Evolutionary conservation across 2,329 filamentous ascomycete genomes (phyloP), one percentile per base, ranked within the genome.

Genomic region (Lomentospora prolificans): DNA sequence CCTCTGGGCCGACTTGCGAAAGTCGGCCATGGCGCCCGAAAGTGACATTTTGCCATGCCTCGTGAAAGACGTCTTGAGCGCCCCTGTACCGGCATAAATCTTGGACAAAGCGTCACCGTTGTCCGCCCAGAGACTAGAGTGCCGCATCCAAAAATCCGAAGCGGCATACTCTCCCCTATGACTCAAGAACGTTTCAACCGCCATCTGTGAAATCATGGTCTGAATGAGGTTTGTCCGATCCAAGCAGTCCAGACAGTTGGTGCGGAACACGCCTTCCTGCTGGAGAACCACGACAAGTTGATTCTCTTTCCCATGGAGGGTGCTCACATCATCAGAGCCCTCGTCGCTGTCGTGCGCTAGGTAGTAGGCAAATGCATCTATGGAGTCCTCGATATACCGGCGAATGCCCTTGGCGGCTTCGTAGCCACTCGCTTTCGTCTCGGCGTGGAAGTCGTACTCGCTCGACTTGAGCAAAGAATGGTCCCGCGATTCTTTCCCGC

Each of bases 221-320:
- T 99, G 94, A 27, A 99, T 90, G 27, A 97, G 76, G 66, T 99
- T 99, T 6, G 94, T 99, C 57, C 94, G 84, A 68, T 99, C 94
- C 46, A 99, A 75, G 67, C 94, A 99, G 68, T 99, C 94, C 25
- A 99, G 76, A 67, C 94, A 99, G 64, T 99, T 99, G 3, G 91
- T 96, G 59, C 92, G 81, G 69, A 97, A 97, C 4, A 95, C 82
- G n/a, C 94, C 92, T 66, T 95, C 89, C 70, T 99, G 94, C 66
- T 95, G 90, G 53, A 96, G 73, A 22, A 95, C 81, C 2, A 90
- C 83, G 6, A 87, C 79, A 73, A 75, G 75, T 22, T 79, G 74
- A 5, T 65, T 63, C 5, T 53, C 39, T 22, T 30, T 55, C 7
- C 25, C 36, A 25, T 71, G 64, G 10, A 63, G 62, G 39, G 62